phyloP scores from a whole-genome alignment of 2,329 filamentous ascomycete species.

The Boeremia exigua region DNA sequence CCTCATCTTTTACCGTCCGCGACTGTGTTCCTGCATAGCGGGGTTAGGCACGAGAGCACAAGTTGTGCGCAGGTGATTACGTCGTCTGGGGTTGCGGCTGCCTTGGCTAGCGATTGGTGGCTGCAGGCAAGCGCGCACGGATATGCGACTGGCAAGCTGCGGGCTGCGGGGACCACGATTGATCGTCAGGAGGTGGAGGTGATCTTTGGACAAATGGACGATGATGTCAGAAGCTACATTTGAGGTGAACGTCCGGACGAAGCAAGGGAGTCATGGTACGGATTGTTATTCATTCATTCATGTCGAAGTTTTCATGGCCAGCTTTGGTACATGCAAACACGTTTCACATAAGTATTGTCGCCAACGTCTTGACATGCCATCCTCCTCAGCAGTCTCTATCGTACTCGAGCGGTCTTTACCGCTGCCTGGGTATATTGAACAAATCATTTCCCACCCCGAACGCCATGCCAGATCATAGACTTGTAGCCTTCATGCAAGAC shows the following conservation, averaged over 20 bases:
- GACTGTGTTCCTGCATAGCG: constrained; percentile 45
- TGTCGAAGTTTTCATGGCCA: not conserved
- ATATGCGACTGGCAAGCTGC: not conserved
- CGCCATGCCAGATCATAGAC: constrained; percentile 15
- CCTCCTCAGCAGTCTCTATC: not conserved
- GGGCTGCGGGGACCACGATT: not conserved
- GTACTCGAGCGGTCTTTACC: not conserved
- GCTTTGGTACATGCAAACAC: not conserved
- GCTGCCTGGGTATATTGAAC: constrained; percentile 38
- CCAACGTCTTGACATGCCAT: not conserved
- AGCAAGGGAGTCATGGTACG: not conserved
- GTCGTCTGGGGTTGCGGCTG: constrained; percentile 28
- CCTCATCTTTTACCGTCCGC: constrained; percentile 62
- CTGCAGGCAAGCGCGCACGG: not conserved
- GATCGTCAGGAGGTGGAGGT: constrained; percentile 14
- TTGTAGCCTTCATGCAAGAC: constrained; percentile 5
- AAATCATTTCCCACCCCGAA: constrained; percentile 24
- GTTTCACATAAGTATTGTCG: not conserved
- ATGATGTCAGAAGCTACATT: not conserved
- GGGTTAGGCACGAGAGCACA: constrained; percentile 12
- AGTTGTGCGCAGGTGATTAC: constrained; percentile 25
- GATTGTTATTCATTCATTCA: constrained; percentile 1
- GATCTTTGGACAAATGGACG: not conserved
- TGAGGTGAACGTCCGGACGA: not conserved
- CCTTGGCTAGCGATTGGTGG: constrained; percentile 22